phyloP scores from a whole-genome alignment of 2,329 filamentous ascomycete species.

The Berkeleyomyces basicola region DNA sequence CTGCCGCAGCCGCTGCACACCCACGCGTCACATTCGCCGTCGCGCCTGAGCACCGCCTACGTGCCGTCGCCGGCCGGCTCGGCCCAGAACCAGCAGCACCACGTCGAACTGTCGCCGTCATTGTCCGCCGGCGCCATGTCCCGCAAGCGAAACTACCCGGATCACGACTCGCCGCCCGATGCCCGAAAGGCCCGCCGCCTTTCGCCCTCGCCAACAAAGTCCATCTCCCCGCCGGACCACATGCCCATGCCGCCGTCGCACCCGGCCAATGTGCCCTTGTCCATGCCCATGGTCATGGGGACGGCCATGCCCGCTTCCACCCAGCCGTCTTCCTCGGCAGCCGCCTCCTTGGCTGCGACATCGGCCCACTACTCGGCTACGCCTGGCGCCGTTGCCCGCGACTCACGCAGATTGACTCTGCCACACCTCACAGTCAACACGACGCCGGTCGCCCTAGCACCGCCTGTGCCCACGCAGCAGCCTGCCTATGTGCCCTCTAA shows the following conservation, averaged over 20 bases:
- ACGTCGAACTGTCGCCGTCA: slow-evolving; percentile 7
- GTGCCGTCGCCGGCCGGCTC: neutral
- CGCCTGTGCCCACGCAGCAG: neutral
- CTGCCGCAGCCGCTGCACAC: neutral
- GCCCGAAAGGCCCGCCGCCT: slow-evolving; percentile 7
- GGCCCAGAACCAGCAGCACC: neutral
- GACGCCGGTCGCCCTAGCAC: neutral
- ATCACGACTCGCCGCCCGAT: slow-evolving; percentile 9
- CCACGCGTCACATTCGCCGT: slow-evolving; percentile 9
- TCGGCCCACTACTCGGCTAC: neutral
- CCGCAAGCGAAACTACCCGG: slow-evolving; percentile 16
- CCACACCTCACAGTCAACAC: slow-evolving; percentile 10
- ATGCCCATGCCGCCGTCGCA: neutral
- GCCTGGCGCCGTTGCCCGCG: neutral
- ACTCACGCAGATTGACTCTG: slow-evolving; percentile 3
- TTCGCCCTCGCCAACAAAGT: neutral
- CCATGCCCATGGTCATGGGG: neutral
- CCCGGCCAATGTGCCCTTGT: neutral
- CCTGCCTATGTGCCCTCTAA: neutral
- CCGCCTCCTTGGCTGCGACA: neutral
- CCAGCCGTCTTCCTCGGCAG: too few species aligned
- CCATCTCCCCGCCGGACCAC: neutral
- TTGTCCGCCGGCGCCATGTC: slow-evolving; percentile 7
- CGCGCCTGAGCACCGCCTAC: slow-evolving; percentile 7
- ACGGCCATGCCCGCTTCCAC: too few species aligned